Evolutionary conservation across 208 protist genomes (phyloP), one percentile per base, ranked within the genome.

Genomic region (Trypanosoma melophagium): DNA sequence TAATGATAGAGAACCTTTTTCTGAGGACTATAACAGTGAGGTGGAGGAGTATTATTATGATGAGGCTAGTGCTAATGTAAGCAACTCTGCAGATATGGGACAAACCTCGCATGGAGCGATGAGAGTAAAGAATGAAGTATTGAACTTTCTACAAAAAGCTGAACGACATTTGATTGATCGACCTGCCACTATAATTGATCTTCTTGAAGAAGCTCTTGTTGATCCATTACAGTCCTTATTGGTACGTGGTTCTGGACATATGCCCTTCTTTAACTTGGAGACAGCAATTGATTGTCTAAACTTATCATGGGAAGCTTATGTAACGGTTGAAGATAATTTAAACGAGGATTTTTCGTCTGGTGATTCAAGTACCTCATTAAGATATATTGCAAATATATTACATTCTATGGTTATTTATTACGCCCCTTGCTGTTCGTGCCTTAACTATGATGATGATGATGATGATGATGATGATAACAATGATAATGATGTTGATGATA

Each of bases 231-330:
- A 67, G 41, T 65, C 50, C 28, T 60, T 71, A 8, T 47, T 75
- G 4, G 13, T 71, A 10, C 60, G 55, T 51, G 28, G 51, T 22
- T 9, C 57, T 19, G 53, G 71, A 8, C 59, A 53, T n/a, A 67
- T 73, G 58, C 59, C 58, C 13, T 84, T 90, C 40, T 90, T 90
- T 69, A 86, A 84, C 45, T 31, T 84, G 7, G 84, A 90, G 52
- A 84, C 77, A 1, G 80, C 80, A 13, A 79, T 87, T 47, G 84
- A 90, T 45, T 87, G 84, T 57, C 76, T 87, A 62, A 90, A 90
- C 51, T 72, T 86, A 63, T 79, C 80, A 10, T 90, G 84, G 84
- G 73, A 86, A 60, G 77, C 81, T 31, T 90, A 90, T 69, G 66
- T 64, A 12, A 54, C 77, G 55, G 64, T 58, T 2, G 60, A 72